Evolutionary conservation across 192 early-diverging fungal genomes (phyloP).

Genomic region (Rhizophagus clarus): DNA sequence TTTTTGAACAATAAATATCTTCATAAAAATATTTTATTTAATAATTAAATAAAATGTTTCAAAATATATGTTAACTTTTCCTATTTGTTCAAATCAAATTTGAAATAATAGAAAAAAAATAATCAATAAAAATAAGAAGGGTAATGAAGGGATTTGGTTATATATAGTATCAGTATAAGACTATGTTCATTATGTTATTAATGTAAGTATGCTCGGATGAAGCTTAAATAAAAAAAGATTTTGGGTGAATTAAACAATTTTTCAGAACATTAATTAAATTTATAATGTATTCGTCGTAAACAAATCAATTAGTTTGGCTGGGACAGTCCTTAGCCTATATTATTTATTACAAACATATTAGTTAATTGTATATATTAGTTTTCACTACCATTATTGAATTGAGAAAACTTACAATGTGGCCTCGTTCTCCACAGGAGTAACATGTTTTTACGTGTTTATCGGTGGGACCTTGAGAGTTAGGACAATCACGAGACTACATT

Average conservation of each 20-base stretch:
- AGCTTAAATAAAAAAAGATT: background rate
- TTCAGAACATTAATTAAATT: background rate
- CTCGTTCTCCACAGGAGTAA: conserved; percentile 45
- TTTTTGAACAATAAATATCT: background rate
- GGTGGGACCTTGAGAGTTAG: conserved; percentile 28
- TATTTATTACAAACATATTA: background rate
- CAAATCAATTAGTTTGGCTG: background rate
- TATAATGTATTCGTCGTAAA: background rate
- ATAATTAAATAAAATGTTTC: background rate
- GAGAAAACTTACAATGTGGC: conserved; percentile 40
- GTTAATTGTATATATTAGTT: too few species aligned
- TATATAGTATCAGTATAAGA: background rate
- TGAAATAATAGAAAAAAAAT: background rate
- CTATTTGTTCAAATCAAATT: background rate
- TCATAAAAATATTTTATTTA: background rate
- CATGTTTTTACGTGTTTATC: conserved; percentile 44
- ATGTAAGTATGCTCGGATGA: background rate
- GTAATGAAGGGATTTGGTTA: background rate
- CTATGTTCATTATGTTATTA: background rate
- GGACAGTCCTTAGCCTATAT: conserved; percentile 26
- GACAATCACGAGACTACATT: conserved; percentile 46
- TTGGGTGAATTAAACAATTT: background rate
- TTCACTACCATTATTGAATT: background rate
- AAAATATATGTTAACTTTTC: background rate
- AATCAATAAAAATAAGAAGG: background rate